Evolutionary conservation across 140 eudicot genomes (phyloP), one percentile per base, ranked within the genome.

Genomic region (Stevia rebaudiana): DNA sequence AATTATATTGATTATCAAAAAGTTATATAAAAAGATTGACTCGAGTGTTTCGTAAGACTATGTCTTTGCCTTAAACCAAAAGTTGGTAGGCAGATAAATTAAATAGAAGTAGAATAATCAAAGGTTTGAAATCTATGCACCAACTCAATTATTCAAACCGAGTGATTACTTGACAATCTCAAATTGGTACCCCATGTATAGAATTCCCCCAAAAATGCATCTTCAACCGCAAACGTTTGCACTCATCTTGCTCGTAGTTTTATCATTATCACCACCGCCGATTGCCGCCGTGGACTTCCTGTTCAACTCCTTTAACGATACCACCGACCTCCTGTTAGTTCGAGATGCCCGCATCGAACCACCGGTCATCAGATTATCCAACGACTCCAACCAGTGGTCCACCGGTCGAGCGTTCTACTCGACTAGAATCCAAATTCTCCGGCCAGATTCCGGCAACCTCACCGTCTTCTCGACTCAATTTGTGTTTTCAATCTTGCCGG

Each of bases 321-420:
- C 81, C 63, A 16, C 69, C 73, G 25, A 65, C 50, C 79, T 84
- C 49, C 60, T 40, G n/a, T 54, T 88, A 36, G 3, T 58, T 21
- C 75, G 74, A 18, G 94, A 88, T 73, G 84, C 94, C 11, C 78
- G 79, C n/a, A 47, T 84, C 79, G 85, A 82, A 61, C 74, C 90
- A 0, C 85, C 96, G 0, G 82, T 74, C 5, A 76, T 84, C 79
- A 94, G 83, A 1, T 65, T 88, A 31, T 75, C 89, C 19, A 82
- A 82, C 60, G 89, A 80, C 67, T 71, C 87, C 10, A 79, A 79
- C 52, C 85, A 61, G 33, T 79, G 72, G 79, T 82, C 90, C 21
- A n/a, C 64, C 63, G 96, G 94, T 48, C 90, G 90, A 11, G 82
- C 78, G 28, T 88, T 82, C 22, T 70, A 75, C 80, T 61, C 82